Base-by-base conservation (phyloP, 1,284 basidiomycete species). In the Puccinia brachypodii region DNA sequence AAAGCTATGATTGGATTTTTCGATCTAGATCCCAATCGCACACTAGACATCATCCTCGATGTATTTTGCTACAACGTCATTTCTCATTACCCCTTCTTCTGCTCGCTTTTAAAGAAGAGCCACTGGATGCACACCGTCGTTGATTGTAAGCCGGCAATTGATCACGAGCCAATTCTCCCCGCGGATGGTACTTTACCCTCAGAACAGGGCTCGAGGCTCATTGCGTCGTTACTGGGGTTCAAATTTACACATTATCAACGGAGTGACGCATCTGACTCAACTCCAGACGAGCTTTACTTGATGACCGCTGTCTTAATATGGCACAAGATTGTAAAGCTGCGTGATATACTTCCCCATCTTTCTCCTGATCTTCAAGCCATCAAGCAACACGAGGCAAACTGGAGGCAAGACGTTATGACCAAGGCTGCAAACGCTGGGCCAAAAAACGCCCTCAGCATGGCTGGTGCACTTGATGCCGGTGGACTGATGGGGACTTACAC, bases 151-250 rank as follows among this genome's bases (percentile, higher is more conserved):
- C 40, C 9, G 82, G 19, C 33, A 75, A 14, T 64, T 79, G 16
- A 44, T 76, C 33, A 33, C 33, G 36, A 80, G 38, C 36, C 3
- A 38, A 72, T 60, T 40, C 62, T 58, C 9, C 66, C 66, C 11
- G 58, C 58, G 19, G 68, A 80, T 60, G 68, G 68, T 28, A 72
- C 53, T 56, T 68, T 76, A 28, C 75, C 60, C 25, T 47, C 58
- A 4, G 6, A 80, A 44, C 89, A 83, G 86, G 92, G 84, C 87
- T 91, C 87, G 82, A 83, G 85, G 69, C 92, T 95, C 19, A 88
- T 96, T 83, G 93, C 94, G 11, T 94, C 98, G 87, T 92, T 98
- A 0, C 88, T 99, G 16, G 96, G 96, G 28, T 98, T 98, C 90
- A 98, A 99, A 86, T 97, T 97, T 85, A 89, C 90, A 13, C 92